These are phyloP conservation scores for Cryptococcus wingfieldii DNA, from an alignment of 1,284 basidiomycete species.

Conservation along the genomic window DNA sequence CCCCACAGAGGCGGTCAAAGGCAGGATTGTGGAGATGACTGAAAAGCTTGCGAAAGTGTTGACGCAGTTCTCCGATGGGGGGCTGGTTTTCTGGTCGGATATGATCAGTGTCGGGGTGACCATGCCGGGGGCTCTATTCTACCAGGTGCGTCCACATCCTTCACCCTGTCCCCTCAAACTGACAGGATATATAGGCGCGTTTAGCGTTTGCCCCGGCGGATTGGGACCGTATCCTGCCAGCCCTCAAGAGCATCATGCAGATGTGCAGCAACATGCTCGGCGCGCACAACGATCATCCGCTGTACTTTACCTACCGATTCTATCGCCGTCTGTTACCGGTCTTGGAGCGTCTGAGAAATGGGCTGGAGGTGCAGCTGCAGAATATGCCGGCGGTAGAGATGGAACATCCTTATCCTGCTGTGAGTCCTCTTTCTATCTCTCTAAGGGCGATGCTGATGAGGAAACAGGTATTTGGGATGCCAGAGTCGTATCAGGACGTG, in stretches of 20 bases:
- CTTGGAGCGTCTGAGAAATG: background rate
- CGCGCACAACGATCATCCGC: conserved; percentile 1
- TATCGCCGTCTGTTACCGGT: conserved; percentile 2
- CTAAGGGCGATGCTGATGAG: background rate
- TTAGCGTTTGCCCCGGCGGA: background rate
- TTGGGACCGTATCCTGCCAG: background rate
- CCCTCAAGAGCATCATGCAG: background rate
- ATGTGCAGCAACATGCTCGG: conserved; percentile 1
- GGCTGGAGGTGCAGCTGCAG: background rate
- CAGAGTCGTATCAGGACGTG: background rate
- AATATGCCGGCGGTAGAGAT: background rate
- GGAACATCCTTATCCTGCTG: background rate
- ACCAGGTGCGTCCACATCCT: background rate
- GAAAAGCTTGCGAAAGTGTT: background rate
- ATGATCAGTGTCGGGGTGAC: background rate
- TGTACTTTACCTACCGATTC: conserved; percentile 1
- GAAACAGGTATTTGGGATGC: background rate
- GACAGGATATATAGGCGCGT: background rate
- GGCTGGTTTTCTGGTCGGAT: conserved; percentile 3
- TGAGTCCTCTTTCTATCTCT: background rate
- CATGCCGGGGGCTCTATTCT: conserved; percentile 1
- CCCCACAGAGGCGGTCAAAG: background rate
- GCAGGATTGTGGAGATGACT: background rate
- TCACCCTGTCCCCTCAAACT: background rate
- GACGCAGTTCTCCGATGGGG: background rate